A percentile compares a stretch with the other conserved stretches of the same genome.
Conservation (phyloP, 2,329 filamentous ascomycete genomes). For the Acephala macrosclerotiorum region DNA sequence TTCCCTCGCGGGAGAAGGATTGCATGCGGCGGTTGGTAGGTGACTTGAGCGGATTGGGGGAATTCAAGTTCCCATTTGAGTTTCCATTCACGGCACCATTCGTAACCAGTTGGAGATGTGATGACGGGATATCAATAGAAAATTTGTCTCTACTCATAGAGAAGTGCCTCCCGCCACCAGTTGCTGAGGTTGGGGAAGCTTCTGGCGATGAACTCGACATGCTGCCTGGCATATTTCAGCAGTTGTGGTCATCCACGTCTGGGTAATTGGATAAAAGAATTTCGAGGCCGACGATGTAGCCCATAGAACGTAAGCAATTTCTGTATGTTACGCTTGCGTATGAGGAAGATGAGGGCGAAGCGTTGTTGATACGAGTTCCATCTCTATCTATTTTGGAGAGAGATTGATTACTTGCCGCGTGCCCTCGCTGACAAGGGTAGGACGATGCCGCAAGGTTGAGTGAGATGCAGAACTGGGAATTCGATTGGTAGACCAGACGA, state of each 20-base stretch:
- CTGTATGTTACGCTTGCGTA: conserved; percentile 25
- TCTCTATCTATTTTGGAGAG: conserved; percentile 35
- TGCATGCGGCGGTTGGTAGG: conserved; percentile 54
- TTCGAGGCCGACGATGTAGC: conserved; percentile 18
- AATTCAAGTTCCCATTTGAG: conserved; percentile 32
- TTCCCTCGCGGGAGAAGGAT: conserved; percentile 62
- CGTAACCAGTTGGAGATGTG: conserved; percentile 37
- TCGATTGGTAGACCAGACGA: conserved; percentile 40
- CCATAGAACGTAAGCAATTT: conserved; percentile 23
- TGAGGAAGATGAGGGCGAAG: conserved; percentile 28
- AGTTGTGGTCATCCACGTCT: conserved; percentile 30
- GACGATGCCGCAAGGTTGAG: conserved; percentile 22
- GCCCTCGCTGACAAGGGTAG: conserved; percentile 29
- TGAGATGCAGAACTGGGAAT: conserved; percentile 19
- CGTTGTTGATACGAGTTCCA: conserved; percentile 27
- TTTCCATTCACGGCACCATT: conserved; percentile 32
- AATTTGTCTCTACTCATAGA: conserved; percentile 44
- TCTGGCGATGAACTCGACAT: conserved; percentile 44
- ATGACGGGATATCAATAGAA: conserved; percentile 39
- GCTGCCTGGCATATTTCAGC: conserved; percentile 25
- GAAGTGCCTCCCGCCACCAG: conserved; percentile 37
- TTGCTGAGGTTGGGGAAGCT: conserved; percentile 40
- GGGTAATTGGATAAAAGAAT: conserved; percentile 19
- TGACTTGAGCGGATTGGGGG: conserved; percentile 54
- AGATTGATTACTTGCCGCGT: conserved; percentile 36